These are phyloP conservation scores for Pyrrhoderma noxium DNA, from an alignment of 1,284 basidiomycete species.

Conservation along the genomic window DNA sequence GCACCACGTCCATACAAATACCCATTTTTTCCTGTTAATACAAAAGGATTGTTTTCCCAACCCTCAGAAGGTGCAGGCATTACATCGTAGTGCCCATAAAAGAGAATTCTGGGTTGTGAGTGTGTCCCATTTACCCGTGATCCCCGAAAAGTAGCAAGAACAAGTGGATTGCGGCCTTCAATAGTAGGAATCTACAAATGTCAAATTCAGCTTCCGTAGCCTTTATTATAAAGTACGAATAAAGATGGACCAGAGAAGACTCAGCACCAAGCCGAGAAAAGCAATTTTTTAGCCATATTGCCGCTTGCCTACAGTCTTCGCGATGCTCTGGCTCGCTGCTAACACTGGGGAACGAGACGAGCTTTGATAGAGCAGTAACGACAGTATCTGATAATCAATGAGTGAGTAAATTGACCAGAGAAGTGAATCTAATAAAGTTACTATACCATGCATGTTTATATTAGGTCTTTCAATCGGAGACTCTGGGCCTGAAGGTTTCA, in stretches of 20 bases:
- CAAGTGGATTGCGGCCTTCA: slow-evolving; percentile 70
- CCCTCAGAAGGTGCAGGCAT: slow-evolving; percentile 68
- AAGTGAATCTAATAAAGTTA: neutral
- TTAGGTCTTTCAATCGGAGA: slow-evolving; percentile 15
- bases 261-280: slow-evolving; percentile 80
- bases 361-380: slow-evolving; percentile 72
- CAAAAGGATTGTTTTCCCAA: slow-evolving; percentile 87
- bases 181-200: slow-evolving; percentile 52
- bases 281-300: slow-evolving; percentile 85
- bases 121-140: slow-evolving; percentile 30
- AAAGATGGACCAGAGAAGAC: slow-evolving; percentile 51
- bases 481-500: slow-evolving; percentile 6
- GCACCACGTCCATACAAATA: slow-evolving; percentile 93
- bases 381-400: slow-evolving; percentile 43
- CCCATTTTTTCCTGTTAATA: slow-evolving; percentile 78
- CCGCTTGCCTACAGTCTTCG: slow-evolving; percentile 90
- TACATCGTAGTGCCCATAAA: slow-evolving; percentile 96
- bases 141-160: slow-evolving; percentile 80
- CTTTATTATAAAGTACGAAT: neutral
- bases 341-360: slow-evolving; percentile 83
- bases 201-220: neutral
- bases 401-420: slow-evolving; percentile 4
- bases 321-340: slow-evolving; percentile 60
- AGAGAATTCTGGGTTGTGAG: slow-evolving; percentile 62
- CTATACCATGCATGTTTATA: slow-evolving; percentile 12